Conservation (phyloP, 768 basidiomycete genomes). For the Daedaleopsis sinensis region DNA sequence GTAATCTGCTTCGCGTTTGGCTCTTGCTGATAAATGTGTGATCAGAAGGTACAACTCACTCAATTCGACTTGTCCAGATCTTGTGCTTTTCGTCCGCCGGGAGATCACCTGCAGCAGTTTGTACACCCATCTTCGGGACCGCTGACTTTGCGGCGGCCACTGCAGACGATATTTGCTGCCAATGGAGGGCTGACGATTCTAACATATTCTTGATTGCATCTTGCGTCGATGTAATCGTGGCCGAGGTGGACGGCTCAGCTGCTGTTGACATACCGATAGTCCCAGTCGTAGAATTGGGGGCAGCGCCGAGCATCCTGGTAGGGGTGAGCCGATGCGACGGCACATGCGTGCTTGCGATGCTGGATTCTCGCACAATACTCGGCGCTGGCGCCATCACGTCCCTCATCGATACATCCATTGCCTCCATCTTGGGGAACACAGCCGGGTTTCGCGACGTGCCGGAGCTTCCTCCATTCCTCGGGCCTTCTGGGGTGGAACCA, state of each 20-base stretch:
- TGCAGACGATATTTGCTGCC: conserved; percentile 18
- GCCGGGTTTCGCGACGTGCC: background rate
- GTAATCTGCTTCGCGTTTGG: background rate
- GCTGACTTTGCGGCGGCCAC: conserved; percentile 15
- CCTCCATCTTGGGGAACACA: conserved; percentile 10
- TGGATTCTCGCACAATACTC: conserved; percentile 1
- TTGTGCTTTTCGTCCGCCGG: conserved; percentile 6
- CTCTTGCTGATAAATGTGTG: background rate
- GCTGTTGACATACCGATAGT: background rate
- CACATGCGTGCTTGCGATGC: conserved; percentile 14
- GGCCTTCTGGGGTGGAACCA: conserved; percentile 7
- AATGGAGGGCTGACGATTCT: conserved; percentile 11
- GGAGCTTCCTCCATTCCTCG: background rate
- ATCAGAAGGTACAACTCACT: conserved; percentile 9
- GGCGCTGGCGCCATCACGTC: background rate
- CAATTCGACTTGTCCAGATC: conserved; percentile 18
- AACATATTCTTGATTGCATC: conserved; percentile 9
- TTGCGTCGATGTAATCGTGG: background rate
- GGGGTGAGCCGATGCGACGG: background rate
- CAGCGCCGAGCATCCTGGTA: background rate
- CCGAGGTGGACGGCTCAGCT: background rate
- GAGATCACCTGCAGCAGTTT: background rate
- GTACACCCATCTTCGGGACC: background rate
- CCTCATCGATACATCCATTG: conserved; percentile 6
- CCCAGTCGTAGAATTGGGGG: background rate